phyloP scores from a whole-genome alignment of 2,329 filamentous ascomycete genomes.

The Apiospora arundinis region DNA sequence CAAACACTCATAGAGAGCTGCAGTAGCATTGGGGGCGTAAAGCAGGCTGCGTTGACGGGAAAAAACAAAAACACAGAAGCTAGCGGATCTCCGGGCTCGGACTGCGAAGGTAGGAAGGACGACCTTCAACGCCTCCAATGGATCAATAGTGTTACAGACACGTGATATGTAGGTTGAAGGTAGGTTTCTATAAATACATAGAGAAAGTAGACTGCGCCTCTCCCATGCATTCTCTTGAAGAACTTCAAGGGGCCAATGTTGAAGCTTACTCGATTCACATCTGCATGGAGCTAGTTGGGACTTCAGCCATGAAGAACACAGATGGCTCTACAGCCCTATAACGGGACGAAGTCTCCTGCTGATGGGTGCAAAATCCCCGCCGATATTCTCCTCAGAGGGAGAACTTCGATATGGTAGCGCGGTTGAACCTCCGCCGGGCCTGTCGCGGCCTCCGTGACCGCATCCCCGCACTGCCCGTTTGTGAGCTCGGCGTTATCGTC shows the following conservation, averaged over 20 bases:
- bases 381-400: not conserved
- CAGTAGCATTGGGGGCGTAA: not conserved
- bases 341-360: no score
- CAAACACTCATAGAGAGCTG: not conserved
- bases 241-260: not conserved
- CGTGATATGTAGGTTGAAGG: not conserved
- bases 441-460: no score
- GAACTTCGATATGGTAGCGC: not conserved
- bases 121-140: not conserved
- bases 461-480: no score
- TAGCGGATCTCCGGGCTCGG: slow-evolving; percentile 6
- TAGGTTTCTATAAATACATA: not conserved
- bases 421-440: no score
- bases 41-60: not conserved
- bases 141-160: not conserved
- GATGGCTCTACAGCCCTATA: not conserved
- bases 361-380: no score
- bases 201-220: not conserved
- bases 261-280: not conserved
- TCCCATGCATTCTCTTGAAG: not conserved
- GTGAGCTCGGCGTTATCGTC: no score
- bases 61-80: not conserved
- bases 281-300: not conserved
- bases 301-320: not conserved
- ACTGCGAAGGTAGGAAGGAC: not conserved